phyloP scores from a whole-genome alignment of 768 basidiomycete genomes.

The Rossbeevera mucosa region DNA sequence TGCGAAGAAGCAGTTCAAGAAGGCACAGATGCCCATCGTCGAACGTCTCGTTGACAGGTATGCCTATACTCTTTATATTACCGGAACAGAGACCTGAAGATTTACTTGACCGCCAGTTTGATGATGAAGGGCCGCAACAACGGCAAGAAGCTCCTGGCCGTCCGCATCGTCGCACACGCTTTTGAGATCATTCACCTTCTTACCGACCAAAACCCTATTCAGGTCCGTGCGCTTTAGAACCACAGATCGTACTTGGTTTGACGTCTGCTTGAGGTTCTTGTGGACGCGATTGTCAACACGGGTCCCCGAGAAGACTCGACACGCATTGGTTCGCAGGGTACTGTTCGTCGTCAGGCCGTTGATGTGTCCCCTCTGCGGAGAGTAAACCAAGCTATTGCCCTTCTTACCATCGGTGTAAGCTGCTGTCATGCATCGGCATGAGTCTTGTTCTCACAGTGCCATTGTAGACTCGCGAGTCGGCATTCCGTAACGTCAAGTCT shows the following conservation, averaged over 20 bases:
- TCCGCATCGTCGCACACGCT: conserved; percentile 98
- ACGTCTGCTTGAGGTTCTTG: conserved; percentile 59
- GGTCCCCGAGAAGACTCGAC: conserved; percentile 99
- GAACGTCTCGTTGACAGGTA: conserved; percentile 98
- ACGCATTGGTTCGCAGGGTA: conserved; percentile 99
- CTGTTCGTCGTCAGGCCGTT: conserved; percentile 98
- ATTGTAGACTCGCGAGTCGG: conserved; percentile 91
- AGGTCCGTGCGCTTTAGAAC: conserved; percentile 49
- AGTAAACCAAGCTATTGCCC: conserved; percentile 95
- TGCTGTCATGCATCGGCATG: conserved; percentile 1
- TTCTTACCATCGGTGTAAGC: conserved; percentile 95
- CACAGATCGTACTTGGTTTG: not conserved
- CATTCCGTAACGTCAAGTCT: conserved; percentile 99
- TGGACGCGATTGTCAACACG: conserved; percentile 99
- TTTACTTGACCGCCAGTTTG: conserved; percentile 48
- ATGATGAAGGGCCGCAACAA: conserved; percentile 99
- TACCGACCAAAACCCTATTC: conserved; percentile 99
- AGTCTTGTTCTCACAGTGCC: conserved; percentile 1
- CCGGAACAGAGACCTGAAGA: not conserved
- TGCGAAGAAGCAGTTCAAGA: conserved; percentile 99
- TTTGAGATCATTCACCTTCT: conserved; percentile 99
- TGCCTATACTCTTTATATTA: conserved; percentile 18
- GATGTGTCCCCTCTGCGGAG: conserved; percentile 98
- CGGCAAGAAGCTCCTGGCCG: conserved; percentile 97
- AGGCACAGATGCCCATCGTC: conserved; percentile 99